A percentile compares a stretch with the other conserved stretches of the same genome.
These are phyloP conservation scores for Kluyveromyces sp. DNA, from an alignment of 1,139 yeast genomes.

Conservation along the genomic window DNA sequence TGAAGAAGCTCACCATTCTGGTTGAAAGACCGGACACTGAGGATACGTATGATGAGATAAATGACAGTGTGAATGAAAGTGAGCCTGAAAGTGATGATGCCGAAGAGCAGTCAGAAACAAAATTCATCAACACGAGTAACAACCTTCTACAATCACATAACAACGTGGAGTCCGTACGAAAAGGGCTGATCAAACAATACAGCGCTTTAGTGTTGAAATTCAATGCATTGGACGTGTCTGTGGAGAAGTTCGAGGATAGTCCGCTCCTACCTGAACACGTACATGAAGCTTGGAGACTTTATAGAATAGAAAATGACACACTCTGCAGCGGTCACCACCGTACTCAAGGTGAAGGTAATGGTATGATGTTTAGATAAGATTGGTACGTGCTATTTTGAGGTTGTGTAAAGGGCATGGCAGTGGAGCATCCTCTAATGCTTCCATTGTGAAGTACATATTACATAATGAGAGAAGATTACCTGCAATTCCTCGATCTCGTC, in stretches of 20 bases:
- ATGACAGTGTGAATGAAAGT: constrained; percentile 27
- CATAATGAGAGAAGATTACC: constrained; percentile 71
- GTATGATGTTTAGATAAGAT: constrained; percentile 53
- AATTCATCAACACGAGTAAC: constrained; percentile 19
- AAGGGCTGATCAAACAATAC: constrained; percentile 24
- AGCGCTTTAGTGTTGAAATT: constrained; percentile 26
- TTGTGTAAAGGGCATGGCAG: constrained; percentile 21
- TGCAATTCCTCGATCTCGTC: constrained; percentile 87
- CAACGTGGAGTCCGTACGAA: constrained; percentile 23
- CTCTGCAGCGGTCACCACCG: constrained; percentile 63
- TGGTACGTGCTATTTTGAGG: too few relatives aligned
- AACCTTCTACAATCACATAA: constrained; percentile 19
- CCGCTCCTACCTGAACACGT: constrained; percentile 81
- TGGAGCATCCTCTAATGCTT: constrained; percentile 21
- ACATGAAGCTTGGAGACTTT: constrained; percentile 81
- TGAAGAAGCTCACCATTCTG: constrained; percentile 24
- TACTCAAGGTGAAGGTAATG: constrained; percentile 68
- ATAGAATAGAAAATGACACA: constrained; percentile 57
- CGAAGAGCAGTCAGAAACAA: constrained; percentile 24
- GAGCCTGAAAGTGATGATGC: constrained; percentile 27
- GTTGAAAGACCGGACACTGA: constrained; percentile 15
- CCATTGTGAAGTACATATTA: constrained; percentile 36
- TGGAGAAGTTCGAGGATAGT: constrained; percentile 39
- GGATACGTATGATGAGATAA: constrained; percentile 10
- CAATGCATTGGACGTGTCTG: constrained; percentile 28